Conservation (phyloP, 164 flowering plant species). For the Euptelea pleiosperma region DNA sequence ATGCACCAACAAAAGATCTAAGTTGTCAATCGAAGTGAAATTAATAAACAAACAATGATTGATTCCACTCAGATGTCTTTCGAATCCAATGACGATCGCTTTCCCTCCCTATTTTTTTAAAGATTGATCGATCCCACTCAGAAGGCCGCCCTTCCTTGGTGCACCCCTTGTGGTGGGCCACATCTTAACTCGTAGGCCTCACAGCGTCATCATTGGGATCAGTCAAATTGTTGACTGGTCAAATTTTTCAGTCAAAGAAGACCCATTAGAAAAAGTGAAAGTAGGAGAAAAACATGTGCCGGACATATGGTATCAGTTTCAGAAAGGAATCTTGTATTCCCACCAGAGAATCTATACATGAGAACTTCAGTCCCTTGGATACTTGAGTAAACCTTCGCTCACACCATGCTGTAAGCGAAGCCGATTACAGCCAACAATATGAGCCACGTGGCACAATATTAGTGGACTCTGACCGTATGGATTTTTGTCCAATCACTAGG, state of each 20-base stretch:
- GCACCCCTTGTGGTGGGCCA: too few species aligned
- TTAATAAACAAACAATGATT: slow-evolving; percentile 7
- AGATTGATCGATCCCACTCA: too few species aligned
- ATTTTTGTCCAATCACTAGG: too few species aligned
- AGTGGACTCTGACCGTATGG: too few species aligned
- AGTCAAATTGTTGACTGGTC: slow-evolving; percentile 46
- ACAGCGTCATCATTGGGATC: slow-evolving; percentile 21
- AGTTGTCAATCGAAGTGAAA: not conserved
- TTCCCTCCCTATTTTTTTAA: not conserved
- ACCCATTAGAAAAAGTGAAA: slow-evolving; percentile 21
- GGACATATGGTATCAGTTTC: slow-evolving; percentile 1
- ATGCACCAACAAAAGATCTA: not conserved
- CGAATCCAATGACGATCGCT: slow-evolving; percentile 4
- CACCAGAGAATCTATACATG: too few species aligned
- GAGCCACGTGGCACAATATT: too few species aligned
- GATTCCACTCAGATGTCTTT: slow-evolving; percentile 2
- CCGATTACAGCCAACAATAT: too few species aligned
- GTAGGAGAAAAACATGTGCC: slow-evolving; percentile 25
- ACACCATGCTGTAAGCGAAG: too few species aligned
- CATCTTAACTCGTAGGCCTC: slow-evolving; percentile 12
- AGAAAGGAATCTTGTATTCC: slow-evolving; percentile 28
- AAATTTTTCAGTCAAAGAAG: slow-evolving; percentile 31
- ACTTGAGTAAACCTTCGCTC: too few species aligned
- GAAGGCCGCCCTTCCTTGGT: too few species aligned
- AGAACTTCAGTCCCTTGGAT: too few species aligned